Evolutionary conservation across 208 protist genomes (phyloP).

Genomic region (Kentomonas sorsogonicus): DNA sequence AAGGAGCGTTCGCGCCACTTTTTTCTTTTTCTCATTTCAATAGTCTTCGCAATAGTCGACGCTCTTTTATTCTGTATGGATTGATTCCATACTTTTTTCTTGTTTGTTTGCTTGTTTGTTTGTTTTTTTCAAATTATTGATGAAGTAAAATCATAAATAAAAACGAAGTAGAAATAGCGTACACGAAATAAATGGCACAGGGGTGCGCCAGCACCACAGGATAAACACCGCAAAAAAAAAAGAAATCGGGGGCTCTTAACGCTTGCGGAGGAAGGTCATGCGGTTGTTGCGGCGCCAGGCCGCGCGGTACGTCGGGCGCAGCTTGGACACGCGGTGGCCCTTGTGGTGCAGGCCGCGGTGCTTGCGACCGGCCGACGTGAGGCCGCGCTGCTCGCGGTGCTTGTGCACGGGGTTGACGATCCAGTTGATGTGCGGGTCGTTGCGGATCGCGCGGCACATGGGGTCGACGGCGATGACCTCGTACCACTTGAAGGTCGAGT

Average conservation of each 20-base stretch:
- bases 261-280: conserved; percentile 85
- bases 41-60: no score
- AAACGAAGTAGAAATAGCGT: conserved; percentile 7
- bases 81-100: neutral
- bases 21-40: no score
- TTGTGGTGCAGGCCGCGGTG: conserved; percentile 96
- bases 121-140: conserved; percentile 8
- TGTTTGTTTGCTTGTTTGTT: neutral
- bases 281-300: conserved; percentile 98
- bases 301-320: conserved; percentile 93
- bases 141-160: conserved; percentile 9
- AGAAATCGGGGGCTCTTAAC: conserved; percentile 24
- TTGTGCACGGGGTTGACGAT: conserved; percentile 96
- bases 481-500: conserved; percentile 97
- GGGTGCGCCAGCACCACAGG: no score
- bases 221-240: no score
- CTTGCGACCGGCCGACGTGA: conserved; percentile 97
- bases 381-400: conserved; percentile 97
- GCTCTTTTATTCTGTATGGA: no score
- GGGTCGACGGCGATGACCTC: conserved; percentile 99
- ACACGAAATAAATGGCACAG: conserved; percentile 4
- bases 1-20: no score
- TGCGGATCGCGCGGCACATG: conserved; percentile 95
- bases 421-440: conserved; percentile 99
- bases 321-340: conserved; percentile 93